These are phyloP conservation scores for Cornus kousa DNA, from an alignment of 148 eudicot species.

Conservation along the genomic window DNA sequence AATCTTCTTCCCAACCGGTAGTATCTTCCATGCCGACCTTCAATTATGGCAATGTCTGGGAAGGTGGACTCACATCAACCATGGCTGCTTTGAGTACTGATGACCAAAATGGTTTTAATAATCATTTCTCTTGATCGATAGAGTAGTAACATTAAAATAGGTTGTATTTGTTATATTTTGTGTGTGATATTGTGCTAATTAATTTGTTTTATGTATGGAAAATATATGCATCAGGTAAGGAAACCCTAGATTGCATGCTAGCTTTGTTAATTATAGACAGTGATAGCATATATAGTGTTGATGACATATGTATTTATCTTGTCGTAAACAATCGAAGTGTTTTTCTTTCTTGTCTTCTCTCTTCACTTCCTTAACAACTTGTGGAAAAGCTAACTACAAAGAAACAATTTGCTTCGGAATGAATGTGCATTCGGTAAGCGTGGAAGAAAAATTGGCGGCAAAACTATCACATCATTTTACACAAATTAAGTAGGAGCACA, in stretches of 20 bases:
- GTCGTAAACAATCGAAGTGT: too few relatives aligned
- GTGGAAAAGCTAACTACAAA: too few relatives aligned
- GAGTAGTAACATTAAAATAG: not conserved
- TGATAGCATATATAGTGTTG: too few relatives aligned
- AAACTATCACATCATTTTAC: too few relatives aligned
- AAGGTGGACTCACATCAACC: not conserved
- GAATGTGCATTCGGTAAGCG: too few relatives aligned
- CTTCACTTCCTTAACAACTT: too few relatives aligned
- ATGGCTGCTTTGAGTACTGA: not conserved
- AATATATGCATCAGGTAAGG: not conserved
- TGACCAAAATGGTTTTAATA: not conserved
- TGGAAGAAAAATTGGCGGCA: too few relatives aligned
- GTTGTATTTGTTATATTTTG: not conserved
- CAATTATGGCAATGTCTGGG: slow-evolving; percentile 7
- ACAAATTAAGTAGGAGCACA: too few relatives aligned
- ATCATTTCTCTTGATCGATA: not conserved
- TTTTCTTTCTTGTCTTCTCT: too few relatives aligned
- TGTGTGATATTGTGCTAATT: not conserved
- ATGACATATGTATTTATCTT: too few relatives aligned
- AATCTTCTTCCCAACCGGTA: not conserved
- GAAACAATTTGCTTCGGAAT: too few relatives aligned
- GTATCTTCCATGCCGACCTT: not conserved
- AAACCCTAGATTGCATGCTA: not conserved
- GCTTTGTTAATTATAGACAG: not conserved
- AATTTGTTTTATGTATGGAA: not conserved